Conservation (phyloP, 163 green algal genomes). For the Chlamydomonas reinhardtii region DNA sequence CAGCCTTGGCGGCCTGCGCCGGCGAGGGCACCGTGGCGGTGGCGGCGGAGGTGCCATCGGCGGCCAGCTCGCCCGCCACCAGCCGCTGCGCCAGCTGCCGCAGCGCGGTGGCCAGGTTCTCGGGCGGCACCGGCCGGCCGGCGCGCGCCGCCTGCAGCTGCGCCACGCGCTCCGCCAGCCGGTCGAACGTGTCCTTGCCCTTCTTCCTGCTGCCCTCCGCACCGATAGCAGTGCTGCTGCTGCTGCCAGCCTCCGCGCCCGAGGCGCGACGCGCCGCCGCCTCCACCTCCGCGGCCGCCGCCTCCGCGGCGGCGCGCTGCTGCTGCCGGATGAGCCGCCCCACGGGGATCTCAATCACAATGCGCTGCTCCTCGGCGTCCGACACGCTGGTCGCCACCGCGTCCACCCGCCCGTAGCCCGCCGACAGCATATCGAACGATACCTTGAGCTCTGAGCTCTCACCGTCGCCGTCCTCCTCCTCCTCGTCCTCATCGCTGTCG, state of each 20-base stretch:
- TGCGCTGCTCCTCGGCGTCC: constrained; percentile 44
- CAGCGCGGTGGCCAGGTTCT: constrained; percentile 48
- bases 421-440: constrained; percentile 41
- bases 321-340: constrained; percentile 29
- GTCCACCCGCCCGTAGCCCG: neutral
- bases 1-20: neutral
- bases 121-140: constrained; percentile 29
- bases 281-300: constrained; percentile 2
- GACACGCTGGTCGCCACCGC: constrained; percentile 23
- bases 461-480: too few species aligned
- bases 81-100: constrained; percentile 42
- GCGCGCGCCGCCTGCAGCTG: constrained; percentile 37
- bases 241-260: constrained; percentile 4
- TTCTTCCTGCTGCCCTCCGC: neutral
- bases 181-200: constrained; percentile 42
- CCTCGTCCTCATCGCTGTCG: neutral
- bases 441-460: constrained; percentile 1
- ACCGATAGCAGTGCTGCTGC: neutral
- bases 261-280: constrained; percentile 15
- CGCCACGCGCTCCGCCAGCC: constrained; percentile 40
- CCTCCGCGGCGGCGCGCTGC: constrained; percentile 15
- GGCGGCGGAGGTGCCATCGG: constrained; percentile 35
- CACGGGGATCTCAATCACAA: constrained; percentile 52
- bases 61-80: constrained; percentile 31
- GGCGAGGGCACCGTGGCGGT: constrained; percentile 19